These are phyloP conservation scores for Chaetomium fimeti DNA, from an alignment of 495 filamentous ascomycete species.

Conservation along the genomic window DNA sequence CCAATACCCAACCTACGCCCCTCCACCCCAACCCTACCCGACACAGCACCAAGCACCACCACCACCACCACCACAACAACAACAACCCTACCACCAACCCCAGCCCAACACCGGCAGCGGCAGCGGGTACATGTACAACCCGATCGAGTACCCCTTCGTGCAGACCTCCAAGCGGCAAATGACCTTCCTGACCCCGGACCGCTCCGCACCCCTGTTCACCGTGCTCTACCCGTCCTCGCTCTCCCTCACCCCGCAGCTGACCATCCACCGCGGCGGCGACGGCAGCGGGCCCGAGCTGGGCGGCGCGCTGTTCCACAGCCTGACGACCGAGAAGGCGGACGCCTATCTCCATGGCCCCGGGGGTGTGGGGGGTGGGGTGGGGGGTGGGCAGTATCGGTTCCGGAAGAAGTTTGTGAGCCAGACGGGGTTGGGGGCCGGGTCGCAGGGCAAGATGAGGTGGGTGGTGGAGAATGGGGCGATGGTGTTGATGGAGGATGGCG, in stretches of 20 bases:
- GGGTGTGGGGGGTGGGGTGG: background rate
- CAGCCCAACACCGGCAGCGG: background rate
- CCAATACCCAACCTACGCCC: background rate
- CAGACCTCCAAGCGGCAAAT: conserved; percentile 9
- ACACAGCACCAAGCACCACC: background rate
- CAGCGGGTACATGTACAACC: background rate
- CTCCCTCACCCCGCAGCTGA: background rate
- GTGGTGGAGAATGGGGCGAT: background rate
- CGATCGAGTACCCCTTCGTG: conserved; percentile 1
- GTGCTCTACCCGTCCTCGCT: background rate
- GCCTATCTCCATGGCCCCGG: background rate
- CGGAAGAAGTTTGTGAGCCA: conserved; percentile 5
- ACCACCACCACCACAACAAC: background rate
- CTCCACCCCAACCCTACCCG: background rate
- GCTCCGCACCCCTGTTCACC: conserved; percentile 2
- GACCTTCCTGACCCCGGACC: conserved; percentile 9
- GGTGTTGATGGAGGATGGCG: background rate
- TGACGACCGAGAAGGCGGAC: conserved; percentile 6
- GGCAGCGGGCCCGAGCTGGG: background rate
- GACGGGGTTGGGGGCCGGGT: background rate
- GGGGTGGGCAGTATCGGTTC: background rate
- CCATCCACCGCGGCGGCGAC: conserved; percentile 1
- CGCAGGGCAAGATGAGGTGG: conserved; percentile 7
- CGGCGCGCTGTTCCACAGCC: background rate
- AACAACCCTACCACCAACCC: conserved; percentile 2